Percentiles rank a stretch among this genome's conserved stretches.
These are phyloP conservation scores for Dactylella cylindrospora DNA, from an alignment of 2,329 filamentous ascomycete genomes.

Conservation along the genomic window DNA sequence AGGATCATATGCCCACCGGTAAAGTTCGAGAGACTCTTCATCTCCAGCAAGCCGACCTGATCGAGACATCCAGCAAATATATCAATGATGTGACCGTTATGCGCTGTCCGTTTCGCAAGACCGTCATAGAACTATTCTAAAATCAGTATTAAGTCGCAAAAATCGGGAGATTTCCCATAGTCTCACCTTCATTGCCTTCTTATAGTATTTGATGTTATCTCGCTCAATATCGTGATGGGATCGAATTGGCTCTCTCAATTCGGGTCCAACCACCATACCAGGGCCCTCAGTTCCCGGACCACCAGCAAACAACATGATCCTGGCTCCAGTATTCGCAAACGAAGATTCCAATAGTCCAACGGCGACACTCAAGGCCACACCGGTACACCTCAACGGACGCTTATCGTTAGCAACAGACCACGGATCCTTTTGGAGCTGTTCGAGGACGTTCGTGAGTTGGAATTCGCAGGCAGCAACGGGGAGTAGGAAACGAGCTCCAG, in stretches of 20 bases:
- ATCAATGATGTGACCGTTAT: constrained; percentile 96
- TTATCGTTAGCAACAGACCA: constrained; percentile 96
- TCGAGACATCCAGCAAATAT: constrained; percentile 97
- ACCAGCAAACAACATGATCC: constrained; percentile 96
- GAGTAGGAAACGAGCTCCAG: constrained; percentile 84
- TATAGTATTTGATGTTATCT: constrained; percentile 99
- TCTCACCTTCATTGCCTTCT: constrained; percentile 89
- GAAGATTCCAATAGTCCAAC: constrained; percentile 89
- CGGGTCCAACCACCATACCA: constrained; percentile 92
- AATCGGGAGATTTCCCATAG: background rate
- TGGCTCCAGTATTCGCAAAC: constrained; percentile 90
- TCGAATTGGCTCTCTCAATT: constrained; percentile 92
- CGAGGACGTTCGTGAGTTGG: constrained; percentile 91
- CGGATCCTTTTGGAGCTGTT: constrained; percentile 92
- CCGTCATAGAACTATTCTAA: constrained; percentile 77
- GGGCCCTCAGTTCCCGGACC: constrained; percentile 94
- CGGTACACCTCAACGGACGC: constrained; percentile 85
- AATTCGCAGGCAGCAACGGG: constrained; percentile 96
- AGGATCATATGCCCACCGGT: constrained; percentile 98
- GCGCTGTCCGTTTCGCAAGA: constrained; percentile 87
- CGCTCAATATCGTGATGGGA: constrained; percentile 98
- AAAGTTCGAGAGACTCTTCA: constrained; percentile 95
- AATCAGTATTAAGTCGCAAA: constrained; percentile 48
- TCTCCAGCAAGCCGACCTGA: constrained; percentile 93
- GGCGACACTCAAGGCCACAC: constrained; percentile 93